These are phyloP conservation scores for Aspergillus tamarii DNA, from an alignment of 2,329 filamentous ascomycete species.

Conservation along the genomic window DNA sequence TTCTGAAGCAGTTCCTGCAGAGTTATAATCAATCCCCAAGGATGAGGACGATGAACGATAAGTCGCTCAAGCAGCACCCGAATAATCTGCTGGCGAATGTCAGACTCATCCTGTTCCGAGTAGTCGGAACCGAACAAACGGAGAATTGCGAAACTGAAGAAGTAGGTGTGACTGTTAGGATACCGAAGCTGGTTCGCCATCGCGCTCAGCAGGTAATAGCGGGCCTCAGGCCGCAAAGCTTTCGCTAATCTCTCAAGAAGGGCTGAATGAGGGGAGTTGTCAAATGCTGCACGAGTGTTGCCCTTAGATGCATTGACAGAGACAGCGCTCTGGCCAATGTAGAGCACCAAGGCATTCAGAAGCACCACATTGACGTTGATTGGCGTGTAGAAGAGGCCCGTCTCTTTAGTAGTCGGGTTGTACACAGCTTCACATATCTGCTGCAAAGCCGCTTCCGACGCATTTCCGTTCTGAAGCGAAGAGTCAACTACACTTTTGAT, in stretches of 20 bases:
- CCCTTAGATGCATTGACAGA: constrained; percentile 61
- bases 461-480: constrained; percentile 60
- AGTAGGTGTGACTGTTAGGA: constrained; percentile 86
- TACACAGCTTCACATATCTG: constrained; percentile 76
- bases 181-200: constrained; percentile 92
- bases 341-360: constrained; percentile 81
- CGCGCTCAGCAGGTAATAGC: constrained; percentile 81
- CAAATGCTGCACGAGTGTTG: constrained; percentile 62
- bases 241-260: constrained; percentile 76
- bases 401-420: constrained; percentile 59
- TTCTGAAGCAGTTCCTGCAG: constrained; percentile 90
- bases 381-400: constrained; percentile 67
- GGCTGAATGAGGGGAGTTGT: constrained; percentile 68
- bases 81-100: constrained; percentile 88
- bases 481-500: constrained; percentile 59
- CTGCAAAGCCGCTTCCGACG: constrained; percentile 70
- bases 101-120: constrained; percentile 70
- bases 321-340: constrained; percentile 75
- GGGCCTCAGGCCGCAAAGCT: constrained; percentile 73
- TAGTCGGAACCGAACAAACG: constrained; percentile 79
- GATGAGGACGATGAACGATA: constrained; percentile 86
- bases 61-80: constrained; percentile 86
- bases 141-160: constrained; percentile 84
- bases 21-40: constrained; percentile 91
- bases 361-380: constrained; percentile 71